Conservation (phyloP, 2,329 filamentous ascomycete species). For the Bipolaris sorokiniana region DNA sequence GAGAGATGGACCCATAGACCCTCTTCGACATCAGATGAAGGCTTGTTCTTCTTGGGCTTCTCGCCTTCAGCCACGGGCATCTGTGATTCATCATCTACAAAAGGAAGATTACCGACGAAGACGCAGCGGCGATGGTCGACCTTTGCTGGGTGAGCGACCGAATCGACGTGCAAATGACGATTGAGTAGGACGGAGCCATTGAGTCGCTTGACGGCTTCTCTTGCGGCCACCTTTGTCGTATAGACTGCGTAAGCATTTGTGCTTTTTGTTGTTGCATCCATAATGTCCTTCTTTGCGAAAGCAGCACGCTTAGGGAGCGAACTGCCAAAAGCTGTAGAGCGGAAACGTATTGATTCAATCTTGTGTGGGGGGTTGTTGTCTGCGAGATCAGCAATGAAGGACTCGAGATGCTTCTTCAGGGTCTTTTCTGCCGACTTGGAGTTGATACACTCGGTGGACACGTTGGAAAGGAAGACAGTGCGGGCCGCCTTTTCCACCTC, state of each 20-base stretch:
- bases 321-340: constrained; percentile 84
- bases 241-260: constrained; percentile 96
- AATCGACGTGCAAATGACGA: constrained; percentile 89
- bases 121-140: constrained; percentile 88
- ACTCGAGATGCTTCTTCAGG: constrained; percentile 77
- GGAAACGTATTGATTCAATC: constrained; percentile 90
- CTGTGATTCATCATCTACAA: constrained; percentile 88
- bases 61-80: constrained; percentile 67
- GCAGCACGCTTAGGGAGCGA: constrained; percentile 92
- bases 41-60: constrained; percentile 68
- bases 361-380: constrained; percentile 65
- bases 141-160: constrained; percentile 82
- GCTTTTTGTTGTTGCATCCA: constrained; percentile 88
- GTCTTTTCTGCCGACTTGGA: constrained; percentile 81
- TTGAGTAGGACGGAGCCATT: constrained; percentile 86
- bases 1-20: constrained; percentile 85
- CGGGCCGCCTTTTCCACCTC: constrained; percentile 85
- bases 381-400: constrained; percentile 66
- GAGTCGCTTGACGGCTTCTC: constrained; percentile 74
- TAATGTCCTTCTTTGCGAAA: constrained; percentile 86
- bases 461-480: constrained; percentile 92
- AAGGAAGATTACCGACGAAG: constrained; percentile 95
- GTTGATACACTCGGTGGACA: constrained; percentile 80
- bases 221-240: constrained; percentile 74
- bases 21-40: constrained; percentile 87